Evolutionary conservation across 192 early-diverging fungal species (phyloP), one percentile per base, ranked within the genome.

Genomic region (Coemansia sp.): DNA sequence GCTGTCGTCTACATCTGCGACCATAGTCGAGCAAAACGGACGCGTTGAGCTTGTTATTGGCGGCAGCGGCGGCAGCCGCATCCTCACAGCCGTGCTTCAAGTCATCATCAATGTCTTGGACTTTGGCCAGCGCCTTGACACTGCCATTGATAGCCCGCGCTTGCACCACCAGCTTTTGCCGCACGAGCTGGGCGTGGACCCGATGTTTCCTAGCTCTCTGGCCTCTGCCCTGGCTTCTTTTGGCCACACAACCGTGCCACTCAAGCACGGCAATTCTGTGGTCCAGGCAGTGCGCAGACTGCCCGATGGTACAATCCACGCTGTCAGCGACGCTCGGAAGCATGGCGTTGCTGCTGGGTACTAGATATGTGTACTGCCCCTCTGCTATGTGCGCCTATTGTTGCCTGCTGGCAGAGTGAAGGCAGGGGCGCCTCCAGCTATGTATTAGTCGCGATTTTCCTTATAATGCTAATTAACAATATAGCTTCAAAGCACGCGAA

Each of bases 91-190:
- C 14, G 89, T 89, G 0, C 66, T 93, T 22, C 88, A 96, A 86
- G 83, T 84, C 0, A 82, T 97, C 15, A 49, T 96, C 17, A 89
- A 93, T 61, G 79, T 91, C 25, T 76, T 94, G 31, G 93, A 95
- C 62, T 92, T 88, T 71, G 84, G 76, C 5, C 76, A 89, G 77
- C 81, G 83, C 40, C 67, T 94, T 0, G 86, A 84, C 59, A 66
- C 88, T 19, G 95, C 96, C 1, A 78, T 97, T 0, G 86, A 87
- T 42, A 57, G 67, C 35, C 90, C 93, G 6, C 86, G 96, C 14
- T 69, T 93, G 36, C 96, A 98, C 74, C 93, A 97, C 72, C 96
- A 98, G 74, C 86, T 98, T 57, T 69, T 96, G 59, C 96, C 96
- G 4, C 83, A 97, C 65, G 63, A 74, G 63, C 83, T 85, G 14